A percentile compares a stretch with the other conserved stretches of the same genome.
Conservation (phyloP, 129 eudicot species). For the Artemisia annua region DNA sequence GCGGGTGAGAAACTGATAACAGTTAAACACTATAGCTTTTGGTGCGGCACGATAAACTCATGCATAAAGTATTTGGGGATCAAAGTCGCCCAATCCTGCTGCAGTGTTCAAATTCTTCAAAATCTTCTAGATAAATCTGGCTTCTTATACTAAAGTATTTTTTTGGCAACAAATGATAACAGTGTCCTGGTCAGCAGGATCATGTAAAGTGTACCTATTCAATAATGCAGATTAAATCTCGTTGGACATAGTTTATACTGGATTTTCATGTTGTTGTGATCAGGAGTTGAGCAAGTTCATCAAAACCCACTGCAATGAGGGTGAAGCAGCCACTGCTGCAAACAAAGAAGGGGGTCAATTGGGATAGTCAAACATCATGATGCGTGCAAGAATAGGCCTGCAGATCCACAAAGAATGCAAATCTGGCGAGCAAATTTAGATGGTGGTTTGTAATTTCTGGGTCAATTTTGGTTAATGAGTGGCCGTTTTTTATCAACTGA, state of each 20-base stretch:
- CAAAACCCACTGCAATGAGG: conserved; percentile 77
- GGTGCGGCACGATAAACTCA: no score
- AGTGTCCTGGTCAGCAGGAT: no score
- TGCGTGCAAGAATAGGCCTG: conserved; percentile 37
- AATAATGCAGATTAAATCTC: neutral
- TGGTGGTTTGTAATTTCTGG: neutral
- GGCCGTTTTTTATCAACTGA: neutral
- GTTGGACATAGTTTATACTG: neutral
- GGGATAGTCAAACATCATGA: conserved; percentile 68
- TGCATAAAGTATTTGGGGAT: no score
- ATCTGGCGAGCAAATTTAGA: neutral
- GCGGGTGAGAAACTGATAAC: no score
- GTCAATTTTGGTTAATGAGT: neutral
- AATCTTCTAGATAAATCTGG: no score
- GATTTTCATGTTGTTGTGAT: conserved; percentile 8
- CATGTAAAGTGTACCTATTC: neutral
- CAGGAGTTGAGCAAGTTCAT: conserved; percentile 87
- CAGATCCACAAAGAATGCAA: neutral
- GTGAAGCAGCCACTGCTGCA: conserved; percentile 86
- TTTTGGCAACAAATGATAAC: no score
- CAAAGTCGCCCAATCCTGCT: no score
- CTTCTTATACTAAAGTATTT: no score
- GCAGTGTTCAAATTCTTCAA: no score
- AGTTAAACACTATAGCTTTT: no score
- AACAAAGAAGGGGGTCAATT: conserved; percentile 87